Base-by-base conservation (phyloP, 2,329 filamentous ascomycete genomes). In the Penicillium hesseltinei region DNA sequence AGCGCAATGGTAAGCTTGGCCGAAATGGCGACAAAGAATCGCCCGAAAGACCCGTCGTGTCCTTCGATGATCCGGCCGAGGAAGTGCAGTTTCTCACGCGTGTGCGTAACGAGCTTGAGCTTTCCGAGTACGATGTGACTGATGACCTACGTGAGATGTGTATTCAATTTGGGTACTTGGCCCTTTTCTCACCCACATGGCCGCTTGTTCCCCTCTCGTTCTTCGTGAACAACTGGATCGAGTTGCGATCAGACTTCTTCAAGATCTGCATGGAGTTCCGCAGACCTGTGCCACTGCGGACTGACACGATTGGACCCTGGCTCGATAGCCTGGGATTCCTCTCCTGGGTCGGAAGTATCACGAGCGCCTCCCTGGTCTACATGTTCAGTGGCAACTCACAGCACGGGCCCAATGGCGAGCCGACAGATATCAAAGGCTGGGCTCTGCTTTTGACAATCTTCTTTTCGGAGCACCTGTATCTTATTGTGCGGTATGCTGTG, bases 271-370 rank as follows among this genome's bases (percentile, higher is more conserved):
- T 91, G 58, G 89, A 92, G 73, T 93, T 91, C 81, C 89, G 92
- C 67, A 86, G 94, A 4, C 94, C 94, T 0, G 91, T 90, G 36
- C 94, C 94, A 1, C 90, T 89, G 82, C 86, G 94, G 54, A 88
- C 91, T 2, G 94, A 99, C 74, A 95, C 90, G 0, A 99, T 99
- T 64, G 94, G 94, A 0, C 92, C 94, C 1, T 99, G 94, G 94
- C 81, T 99, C 9, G 87, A 92, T 64, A 88, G 90, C 2, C 81
- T 99, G 2, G 88, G 88, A 10, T 96, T 99, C 74, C 79, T 99
- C 15, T 89, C 92, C 2, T 99, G 94, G 94, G 81, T 97, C 7
- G 94, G 94, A 53, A 96, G 90, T 69, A 82, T 99, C 63, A 95
- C 91, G 7, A 92, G 89, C 62, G 86, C 92, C 0, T 91, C 92